phyloP scores from a whole-genome alignment of 371 early-diverging fungal species.

The Gilbertella persicaria region DNA sequence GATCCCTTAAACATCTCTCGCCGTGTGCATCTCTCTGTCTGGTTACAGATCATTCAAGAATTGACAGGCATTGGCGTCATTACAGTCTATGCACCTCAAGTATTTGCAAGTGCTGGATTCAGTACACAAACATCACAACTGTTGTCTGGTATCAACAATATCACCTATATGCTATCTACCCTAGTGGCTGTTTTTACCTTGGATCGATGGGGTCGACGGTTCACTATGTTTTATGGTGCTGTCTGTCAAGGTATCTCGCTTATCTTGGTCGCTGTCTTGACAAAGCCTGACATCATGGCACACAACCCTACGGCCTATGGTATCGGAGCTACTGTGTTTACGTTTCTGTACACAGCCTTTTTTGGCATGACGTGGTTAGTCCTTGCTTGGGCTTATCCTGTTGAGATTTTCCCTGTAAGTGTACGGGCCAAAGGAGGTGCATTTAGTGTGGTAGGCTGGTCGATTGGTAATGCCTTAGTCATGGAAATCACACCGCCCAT shows the following conservation, averaged over 20 bases:
- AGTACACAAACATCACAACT: constrained; percentile 31
- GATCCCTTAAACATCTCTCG: constrained; percentile 42
- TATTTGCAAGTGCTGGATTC: constrained; percentile 37
- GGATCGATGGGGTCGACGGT: constrained; percentile 41
- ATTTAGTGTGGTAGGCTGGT: constrained; percentile 49
- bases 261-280: constrained; percentile 36
- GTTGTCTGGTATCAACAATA: constrained; percentile 40
- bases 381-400: constrained; percentile 46
- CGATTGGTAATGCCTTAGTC: constrained; percentile 43
- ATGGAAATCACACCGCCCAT: constrained; percentile 47
- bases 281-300: constrained; percentile 37
- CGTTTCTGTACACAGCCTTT: constrained; percentile 37
- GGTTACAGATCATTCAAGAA: constrained; percentile 48
- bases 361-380: constrained; percentile 47
- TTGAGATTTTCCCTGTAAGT: constrained; percentile 40
- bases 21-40: constrained; percentile 45
- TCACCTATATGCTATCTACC: constrained; percentile 40
- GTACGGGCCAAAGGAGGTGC: constrained; percentile 47
- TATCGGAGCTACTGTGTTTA: constrained; percentile 38
- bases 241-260: constrained; percentile 40
- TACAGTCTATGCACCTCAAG: constrained; percentile 45
- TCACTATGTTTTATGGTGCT: constrained; percentile 42
- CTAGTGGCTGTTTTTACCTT: constrained; percentile 42
- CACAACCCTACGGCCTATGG: constrained; percentile 31
- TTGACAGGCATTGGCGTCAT: constrained; percentile 44